A percentile compares a stretch with the other conserved stretches of the same genome.
Evolutionary conservation across 2,329 filamentous ascomycete genomes (phyloP).

Genomic region (Colletotrichum caudatum): DNA sequence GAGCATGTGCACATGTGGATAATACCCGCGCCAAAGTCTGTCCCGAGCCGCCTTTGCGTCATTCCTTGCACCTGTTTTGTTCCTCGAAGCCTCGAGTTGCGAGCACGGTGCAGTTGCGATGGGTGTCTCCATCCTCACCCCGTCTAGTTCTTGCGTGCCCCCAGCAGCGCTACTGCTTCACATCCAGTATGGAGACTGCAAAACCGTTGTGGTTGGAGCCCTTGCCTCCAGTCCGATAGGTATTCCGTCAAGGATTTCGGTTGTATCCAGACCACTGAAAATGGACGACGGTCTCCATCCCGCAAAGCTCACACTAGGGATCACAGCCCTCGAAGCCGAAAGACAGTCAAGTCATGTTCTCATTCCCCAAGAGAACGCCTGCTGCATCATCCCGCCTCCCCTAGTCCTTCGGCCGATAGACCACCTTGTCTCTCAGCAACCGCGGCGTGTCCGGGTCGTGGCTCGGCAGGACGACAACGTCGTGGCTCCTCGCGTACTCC

Average conservation of each 20-base stretch:
- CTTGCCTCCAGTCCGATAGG: not conserved
- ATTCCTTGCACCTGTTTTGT: not conserved
- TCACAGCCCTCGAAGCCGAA: too few species aligned
- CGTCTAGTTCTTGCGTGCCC: too few species aligned
- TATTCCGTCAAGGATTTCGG: not conserved
- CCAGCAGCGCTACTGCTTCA: not conserved
- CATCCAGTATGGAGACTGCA: not conserved
- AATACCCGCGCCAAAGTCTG: not conserved
- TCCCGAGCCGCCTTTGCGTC: not conserved
- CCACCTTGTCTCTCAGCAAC: slow-evolving; percentile 19
- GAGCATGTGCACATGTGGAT: not conserved
- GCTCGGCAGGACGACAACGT: slow-evolving; percentile 46
- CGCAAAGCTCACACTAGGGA: too few species aligned
- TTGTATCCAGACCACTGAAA: not conserved
- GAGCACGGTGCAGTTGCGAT: not conserved
- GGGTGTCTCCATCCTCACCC: not conserved
- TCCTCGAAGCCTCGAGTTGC: not conserved
- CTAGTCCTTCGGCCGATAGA: slow-evolving; percentile 29
- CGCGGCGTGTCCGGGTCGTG: slow-evolving; percentile 44
- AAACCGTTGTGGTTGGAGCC: not conserved
- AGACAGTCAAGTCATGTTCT: not conserved
- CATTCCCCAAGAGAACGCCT: not conserved
- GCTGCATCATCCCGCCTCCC: not conserved
- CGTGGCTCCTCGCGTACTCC: slow-evolving; percentile 45
- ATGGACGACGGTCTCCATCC: not conserved